Conservation (phyloP, 176 grass and related monocot genomes). For the Cocos nucifera region DNA sequence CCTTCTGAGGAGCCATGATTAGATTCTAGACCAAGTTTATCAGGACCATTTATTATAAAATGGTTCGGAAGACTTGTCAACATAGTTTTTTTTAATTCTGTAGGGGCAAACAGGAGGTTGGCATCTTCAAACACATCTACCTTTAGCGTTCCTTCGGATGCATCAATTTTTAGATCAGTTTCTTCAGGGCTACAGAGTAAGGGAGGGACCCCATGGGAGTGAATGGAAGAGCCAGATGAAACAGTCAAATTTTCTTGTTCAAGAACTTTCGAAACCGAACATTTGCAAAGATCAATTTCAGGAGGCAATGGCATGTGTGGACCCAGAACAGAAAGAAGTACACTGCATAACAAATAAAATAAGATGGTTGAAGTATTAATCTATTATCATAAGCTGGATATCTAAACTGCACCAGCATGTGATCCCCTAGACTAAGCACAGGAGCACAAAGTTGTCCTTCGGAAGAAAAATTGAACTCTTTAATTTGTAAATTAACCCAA, state of each 20-base stretch:
- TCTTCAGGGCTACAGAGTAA: constrained; percentile 33
- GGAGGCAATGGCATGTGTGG: constrained; percentile 67
- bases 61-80: constrained; percentile 33
- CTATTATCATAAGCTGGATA: not conserved
- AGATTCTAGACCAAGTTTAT: constrained; percentile 30
- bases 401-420: too few relatives aligned
- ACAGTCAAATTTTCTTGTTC: constrained; percentile 43
- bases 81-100: constrained; percentile 55
- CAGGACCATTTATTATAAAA: constrained; percentile 28
- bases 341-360: constrained; percentile 43
- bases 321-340: constrained; percentile 78
- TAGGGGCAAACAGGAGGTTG: constrained; percentile 58
- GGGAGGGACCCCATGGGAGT: not conserved
- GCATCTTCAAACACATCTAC: constrained; percentile 43
- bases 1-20: constrained; percentile 27
- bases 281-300: constrained; percentile 66
- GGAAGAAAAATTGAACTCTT: too few relatives aligned
- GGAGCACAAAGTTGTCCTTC: too few relatives aligned
- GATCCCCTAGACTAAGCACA: too few relatives aligned
- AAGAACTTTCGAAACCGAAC: constrained; percentile 32
- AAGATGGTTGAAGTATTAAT: not conserved
- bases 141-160: constrained; percentile 29
- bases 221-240: constrained; percentile 14
- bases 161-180: constrained; percentile 30
- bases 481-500: too few relatives aligned